A percentile compares a stretch with the other conserved stretches of the same genome.
These are phyloP conservation scores for Arctium minus DNA, from an alignment of 129 eudicot genomes.

Conservation along the genomic window DNA sequence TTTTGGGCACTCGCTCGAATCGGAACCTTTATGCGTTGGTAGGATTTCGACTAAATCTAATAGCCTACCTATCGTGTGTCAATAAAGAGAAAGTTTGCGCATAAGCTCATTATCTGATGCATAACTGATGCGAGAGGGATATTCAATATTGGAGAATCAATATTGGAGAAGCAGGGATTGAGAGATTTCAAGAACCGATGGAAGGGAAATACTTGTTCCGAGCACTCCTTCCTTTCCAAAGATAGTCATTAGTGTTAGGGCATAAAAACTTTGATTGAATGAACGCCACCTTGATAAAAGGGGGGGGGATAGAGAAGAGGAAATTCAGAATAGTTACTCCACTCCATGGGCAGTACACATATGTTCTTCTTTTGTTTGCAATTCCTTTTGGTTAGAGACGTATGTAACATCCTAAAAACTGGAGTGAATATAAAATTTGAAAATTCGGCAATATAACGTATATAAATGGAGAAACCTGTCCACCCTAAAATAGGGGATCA, in stretches of 20 bases:
- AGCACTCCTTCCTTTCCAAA: not conserved
- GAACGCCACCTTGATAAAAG: no score
- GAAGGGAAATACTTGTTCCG: not conserved
- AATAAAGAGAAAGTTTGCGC: not conserved
- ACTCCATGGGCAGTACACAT: no score
- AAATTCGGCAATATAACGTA: no score
- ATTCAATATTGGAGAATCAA: not conserved
- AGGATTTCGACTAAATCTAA: not conserved
- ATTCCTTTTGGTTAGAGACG: no score
- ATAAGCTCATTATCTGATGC: not conserved
- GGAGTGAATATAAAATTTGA: no score
- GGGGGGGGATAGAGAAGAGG: no score
- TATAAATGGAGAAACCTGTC: no score
- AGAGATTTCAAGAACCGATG: not conserved
- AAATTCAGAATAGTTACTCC: no score
- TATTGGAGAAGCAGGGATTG: not conserved
- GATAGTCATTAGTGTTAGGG: not conserved
- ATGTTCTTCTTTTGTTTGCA: no score
- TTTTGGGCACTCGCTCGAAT: no score
- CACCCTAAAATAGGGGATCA: no score
- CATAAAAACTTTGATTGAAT: not conserved
- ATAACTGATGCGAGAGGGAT: not conserved
- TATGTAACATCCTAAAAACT: no score
- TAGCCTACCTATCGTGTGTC: not conserved
- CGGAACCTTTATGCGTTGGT: not conserved